Evolutionary conservation across 1,284 basidiomycete genomes (phyloP).

Genomic region (Tilletia caries): DNA sequence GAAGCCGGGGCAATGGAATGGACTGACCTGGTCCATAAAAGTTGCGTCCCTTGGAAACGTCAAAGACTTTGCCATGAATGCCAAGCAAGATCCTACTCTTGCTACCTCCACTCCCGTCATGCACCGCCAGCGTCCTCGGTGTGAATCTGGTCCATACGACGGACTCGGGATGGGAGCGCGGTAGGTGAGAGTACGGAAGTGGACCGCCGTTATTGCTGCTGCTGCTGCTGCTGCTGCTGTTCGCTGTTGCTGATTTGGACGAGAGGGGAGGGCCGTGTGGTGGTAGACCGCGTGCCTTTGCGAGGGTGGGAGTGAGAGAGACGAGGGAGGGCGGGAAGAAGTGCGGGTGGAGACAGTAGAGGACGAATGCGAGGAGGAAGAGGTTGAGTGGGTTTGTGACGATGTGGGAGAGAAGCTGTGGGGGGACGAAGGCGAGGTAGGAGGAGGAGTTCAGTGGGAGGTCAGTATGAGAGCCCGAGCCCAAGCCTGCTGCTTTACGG

Average conservation of each 20-base stretch:
- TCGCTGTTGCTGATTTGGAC: not conserved
- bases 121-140: slow-evolving; percentile 45
- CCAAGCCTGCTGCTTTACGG: not conserved
- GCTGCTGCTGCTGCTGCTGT: not conserved
- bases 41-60: slow-evolving; percentile 78
- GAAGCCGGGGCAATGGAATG: not conserved
- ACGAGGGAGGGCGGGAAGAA: slow-evolving; percentile 31
- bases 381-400: slow-evolving; percentile 45
- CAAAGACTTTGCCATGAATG: slow-evolving; percentile 82
- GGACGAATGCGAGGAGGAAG: slow-evolving; percentile 26
- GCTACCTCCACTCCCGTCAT: slow-evolving; percentile 37
- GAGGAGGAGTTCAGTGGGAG: not conserved
- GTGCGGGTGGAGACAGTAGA: slow-evolving; percentile 35
- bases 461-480: not conserved
- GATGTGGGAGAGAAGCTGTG: slow-evolving; percentile 17
- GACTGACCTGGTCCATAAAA: slow-evolving; percentile 79
- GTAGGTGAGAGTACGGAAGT: slow-evolving; percentile 40
- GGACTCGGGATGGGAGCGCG: slow-evolving; percentile 36
- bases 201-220: slow-evolving; percentile 1
- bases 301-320: slow-evolving; percentile 18
- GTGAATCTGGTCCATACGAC: slow-evolving; percentile 46
- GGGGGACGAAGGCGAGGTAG: not conserved
- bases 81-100: slow-evolving; percentile 72
- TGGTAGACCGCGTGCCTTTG: slow-evolving; percentile 26
- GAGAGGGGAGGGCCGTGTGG: slow-evolving; percentile 19